A percentile compares a stretch with the other conserved stretches of the same genome.
Evolutionary conservation across 1,284 basidiomycete genomes (phyloP).

Genomic region (Sanguinoderma infundibulare): DNA sequence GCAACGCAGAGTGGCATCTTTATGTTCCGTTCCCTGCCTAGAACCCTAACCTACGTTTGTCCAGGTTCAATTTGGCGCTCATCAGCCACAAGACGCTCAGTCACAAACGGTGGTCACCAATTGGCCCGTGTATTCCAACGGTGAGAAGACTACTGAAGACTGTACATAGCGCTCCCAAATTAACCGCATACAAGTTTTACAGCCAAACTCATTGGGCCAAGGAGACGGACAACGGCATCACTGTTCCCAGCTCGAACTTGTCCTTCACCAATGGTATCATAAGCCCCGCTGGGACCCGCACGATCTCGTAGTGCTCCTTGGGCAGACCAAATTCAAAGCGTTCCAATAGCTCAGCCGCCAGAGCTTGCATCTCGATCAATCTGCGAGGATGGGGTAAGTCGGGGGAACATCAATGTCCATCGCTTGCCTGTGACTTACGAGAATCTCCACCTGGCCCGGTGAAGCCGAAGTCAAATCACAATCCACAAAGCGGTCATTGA

Average conservation of each 20-base stretch:
- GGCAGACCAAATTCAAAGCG: conserved; percentile 50
- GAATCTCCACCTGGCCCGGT: conserved; percentile 46
- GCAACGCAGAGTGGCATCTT: background rate
- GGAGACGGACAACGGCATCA: conserved; percentile 7
- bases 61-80: background rate
- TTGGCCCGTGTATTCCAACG: no score
- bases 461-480: background rate
- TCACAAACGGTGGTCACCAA: no score
- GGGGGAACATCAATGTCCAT: no score
- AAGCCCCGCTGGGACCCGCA: conserved; percentile 8
- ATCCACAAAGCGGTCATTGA: background rate
- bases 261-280: conserved; percentile 10
- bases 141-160: no score
- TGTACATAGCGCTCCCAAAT: no score
- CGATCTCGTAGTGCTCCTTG: conserved; percentile 9
- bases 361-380: conserved; percentile 53
- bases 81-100: no score
- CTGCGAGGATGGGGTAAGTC: conserved; percentile 22
- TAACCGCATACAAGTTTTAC: no score
- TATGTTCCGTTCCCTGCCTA: background rate
- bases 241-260: conserved; percentile 2
- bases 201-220: background rate
- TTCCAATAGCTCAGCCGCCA: conserved; percentile 49
- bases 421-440: conserved; percentile 35
- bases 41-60: background rate